These are phyloP conservation scores for Cyanidioschyzon merolae DNA, from an alignment of 23 red algal genomes.

Conservation along the genomic window DNA sequence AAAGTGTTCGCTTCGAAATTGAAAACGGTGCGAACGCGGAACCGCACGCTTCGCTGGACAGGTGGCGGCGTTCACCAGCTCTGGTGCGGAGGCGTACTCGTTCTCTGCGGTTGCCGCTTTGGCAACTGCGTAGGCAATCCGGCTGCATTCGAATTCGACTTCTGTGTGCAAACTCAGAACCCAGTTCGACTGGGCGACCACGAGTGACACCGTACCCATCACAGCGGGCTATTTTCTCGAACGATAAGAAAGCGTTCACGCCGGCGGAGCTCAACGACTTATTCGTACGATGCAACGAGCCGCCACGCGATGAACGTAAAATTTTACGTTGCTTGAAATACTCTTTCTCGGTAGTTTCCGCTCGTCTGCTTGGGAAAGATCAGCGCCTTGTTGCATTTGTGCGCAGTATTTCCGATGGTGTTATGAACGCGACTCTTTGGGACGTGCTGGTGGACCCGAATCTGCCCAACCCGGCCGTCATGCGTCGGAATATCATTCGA, in stretches of 20 bases:
- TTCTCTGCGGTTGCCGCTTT: no score
- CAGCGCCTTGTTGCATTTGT: constrained; percentile 7
- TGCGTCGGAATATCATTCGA: constrained; percentile 10
- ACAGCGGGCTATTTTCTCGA: not conserved
- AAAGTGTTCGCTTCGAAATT: no score
- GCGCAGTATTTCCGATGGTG: not conserved
- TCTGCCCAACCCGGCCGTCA: not conserved
- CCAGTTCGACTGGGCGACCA: not conserved
- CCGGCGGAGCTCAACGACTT: constrained; percentile 2
- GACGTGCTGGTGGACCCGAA: constrained; percentile 8
- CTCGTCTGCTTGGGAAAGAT: not conserved
- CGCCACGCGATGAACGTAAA: not conserved
- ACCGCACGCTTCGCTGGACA: no score
- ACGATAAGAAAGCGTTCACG: not conserved
- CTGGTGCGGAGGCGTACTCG: no score
- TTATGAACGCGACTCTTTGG: not conserved
- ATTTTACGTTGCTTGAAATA: not conserved
- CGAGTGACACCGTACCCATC: not conserved
- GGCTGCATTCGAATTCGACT: no score
- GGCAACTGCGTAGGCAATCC: no score
- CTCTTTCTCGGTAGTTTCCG: not conserved
- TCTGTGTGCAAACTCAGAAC: not conserved
- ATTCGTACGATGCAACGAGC: not conserved
- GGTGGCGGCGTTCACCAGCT: no score
- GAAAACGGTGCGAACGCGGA: no score